Conservation (phyloP, 2,329 filamentous ascomycete species). For the Albifimbria verrucaria region DNA sequence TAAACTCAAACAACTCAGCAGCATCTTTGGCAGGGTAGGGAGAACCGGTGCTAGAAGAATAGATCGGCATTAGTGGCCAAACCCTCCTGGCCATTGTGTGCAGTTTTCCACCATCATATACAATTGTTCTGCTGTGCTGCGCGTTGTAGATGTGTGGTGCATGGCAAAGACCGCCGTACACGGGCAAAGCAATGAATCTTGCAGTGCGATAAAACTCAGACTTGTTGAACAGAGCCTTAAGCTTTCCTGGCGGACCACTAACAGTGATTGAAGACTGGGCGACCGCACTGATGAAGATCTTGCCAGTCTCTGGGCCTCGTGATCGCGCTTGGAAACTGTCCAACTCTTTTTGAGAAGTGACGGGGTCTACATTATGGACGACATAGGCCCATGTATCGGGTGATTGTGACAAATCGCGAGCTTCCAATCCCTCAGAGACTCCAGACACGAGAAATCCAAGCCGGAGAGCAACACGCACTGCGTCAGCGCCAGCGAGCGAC, state of each 20-base stretch:
- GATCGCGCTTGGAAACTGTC: slow-evolving; percentile 23
- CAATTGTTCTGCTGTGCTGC: slow-evolving; percentile 22
- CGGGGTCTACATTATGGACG: slow-evolving; percentile 26
- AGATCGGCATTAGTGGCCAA: slow-evolving; percentile 1
- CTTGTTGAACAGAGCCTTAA: slow-evolving; percentile 23
- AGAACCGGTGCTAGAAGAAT: slow-evolving; percentile 10
- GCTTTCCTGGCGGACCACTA: slow-evolving; percentile 30
- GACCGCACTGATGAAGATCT: slow-evolving; percentile 38
- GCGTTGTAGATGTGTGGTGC: slow-evolving; percentile 35
- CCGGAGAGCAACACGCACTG: slow-evolving; percentile 40
- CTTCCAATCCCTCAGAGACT: slow-evolving; percentile 39
- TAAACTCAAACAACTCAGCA: slow-evolving; percentile 5
- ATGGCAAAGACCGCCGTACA: slow-evolving; percentile 37
- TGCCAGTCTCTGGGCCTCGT: slow-evolving; percentile 22
- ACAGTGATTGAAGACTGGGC: slow-evolving; percentile 29
- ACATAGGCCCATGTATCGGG: slow-evolving; percentile 40
- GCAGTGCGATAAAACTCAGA: slow-evolving; percentile 17
- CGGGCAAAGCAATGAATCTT: slow-evolving; percentile 27
- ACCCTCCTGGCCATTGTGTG: neutral
- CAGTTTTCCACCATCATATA: slow-evolving; percentile 11
- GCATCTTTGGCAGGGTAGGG: slow-evolving; percentile 8
- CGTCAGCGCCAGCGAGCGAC: slow-evolving; percentile 35
- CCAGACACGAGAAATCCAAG: slow-evolving; percentile 40
- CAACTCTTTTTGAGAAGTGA: slow-evolving; percentile 33
- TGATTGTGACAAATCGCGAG: slow-evolving; percentile 18